phyloP scores from a whole-genome alignment of 2,329 filamentous ascomycete genomes.

The Aaosphaeria arxii region DNA sequence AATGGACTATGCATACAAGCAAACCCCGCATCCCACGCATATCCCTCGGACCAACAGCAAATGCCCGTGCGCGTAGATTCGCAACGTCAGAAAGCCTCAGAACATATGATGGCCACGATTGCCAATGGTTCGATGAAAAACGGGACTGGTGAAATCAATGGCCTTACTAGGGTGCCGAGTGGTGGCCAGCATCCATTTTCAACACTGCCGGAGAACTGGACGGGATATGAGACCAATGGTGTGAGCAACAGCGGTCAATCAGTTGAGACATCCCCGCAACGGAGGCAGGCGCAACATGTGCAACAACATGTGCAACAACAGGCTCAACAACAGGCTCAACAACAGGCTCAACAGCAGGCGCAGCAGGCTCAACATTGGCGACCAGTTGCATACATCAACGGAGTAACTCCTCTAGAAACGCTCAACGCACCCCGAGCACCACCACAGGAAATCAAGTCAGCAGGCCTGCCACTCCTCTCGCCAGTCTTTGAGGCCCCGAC shows the following conservation, averaged over 20 bases:
- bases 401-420: conserved; percentile 30
- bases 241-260: conserved; percentile 16
- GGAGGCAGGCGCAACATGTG: conserved; percentile 26
- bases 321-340: too few species aligned
- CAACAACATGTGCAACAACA: conserved; percentile 12
- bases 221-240: conserved; percentile 23
- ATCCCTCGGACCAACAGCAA: conserved; percentile 27
- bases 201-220: conserved; percentile 22
- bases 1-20: conserved; percentile 21
- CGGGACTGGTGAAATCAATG: conserved; percentile 15
- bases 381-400: conserved; percentile 23
- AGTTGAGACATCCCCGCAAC: conserved; percentile 29
- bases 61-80: conserved; percentile 30
- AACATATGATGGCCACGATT: conserved; percentile 16
- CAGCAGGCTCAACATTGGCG: conserved; percentile 26
- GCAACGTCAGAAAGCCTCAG: conserved; percentile 23
- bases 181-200: conserved; percentile 26
- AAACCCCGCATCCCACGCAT: conserved; percentile 24
- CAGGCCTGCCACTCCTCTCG: conserved; percentile 55
- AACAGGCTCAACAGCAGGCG: too few species aligned
- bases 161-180: conserved; percentile 17
- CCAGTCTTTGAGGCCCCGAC: conserved; percentile 73
- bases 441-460: conserved; percentile 36
- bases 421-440: conserved; percentile 45
- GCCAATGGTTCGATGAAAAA: conserved; percentile 24